phyloP scores from a whole-genome alignment of 78 protist genomes.

The Guillardia theta region DNA sequence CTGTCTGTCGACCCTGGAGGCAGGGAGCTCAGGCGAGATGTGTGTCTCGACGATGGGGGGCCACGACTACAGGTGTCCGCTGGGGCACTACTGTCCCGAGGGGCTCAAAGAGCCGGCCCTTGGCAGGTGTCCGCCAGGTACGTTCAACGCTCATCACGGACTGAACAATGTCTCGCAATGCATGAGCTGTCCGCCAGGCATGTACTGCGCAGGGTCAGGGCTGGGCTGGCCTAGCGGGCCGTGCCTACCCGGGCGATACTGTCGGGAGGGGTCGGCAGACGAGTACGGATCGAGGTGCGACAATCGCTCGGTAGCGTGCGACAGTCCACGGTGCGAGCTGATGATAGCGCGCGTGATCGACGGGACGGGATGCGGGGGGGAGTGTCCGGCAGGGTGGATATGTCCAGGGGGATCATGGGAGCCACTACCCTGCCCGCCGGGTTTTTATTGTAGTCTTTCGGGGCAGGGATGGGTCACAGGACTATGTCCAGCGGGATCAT shows the following conservation, averaged over 20 bases:
- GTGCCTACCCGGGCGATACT: not conserved
- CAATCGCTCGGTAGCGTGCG: not conserved
- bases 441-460: conserved; percentile 42
- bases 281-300: not conserved
- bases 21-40: not conserved
- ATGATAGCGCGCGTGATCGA: not conserved
- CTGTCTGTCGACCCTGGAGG: not conserved
- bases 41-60: not conserved
- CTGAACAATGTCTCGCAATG: not conserved
- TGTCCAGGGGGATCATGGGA: not conserved
- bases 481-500: not conserved
- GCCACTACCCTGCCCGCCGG: conserved; percentile 39
- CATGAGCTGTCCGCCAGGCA: not conserved
- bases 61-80: conserved; percentile 40
- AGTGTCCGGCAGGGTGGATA: conserved; percentile 10
- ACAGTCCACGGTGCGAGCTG: not conserved
- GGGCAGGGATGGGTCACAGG: not conserved
- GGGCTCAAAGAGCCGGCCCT: not conserved
- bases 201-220: not conserved
- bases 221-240: not conserved
- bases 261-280: not conserved
- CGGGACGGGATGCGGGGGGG: not conserved
- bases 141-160: not conserved
- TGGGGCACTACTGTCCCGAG: conserved; percentile 51
- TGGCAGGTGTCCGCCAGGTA: not conserved